A percentile compares a stretch with the other conserved stretches of the same genome.
These are phyloP conservation scores for Blakeslea trispora DNA, from an alignment of 371 early-diverging fungal genomes.

Conservation along the genomic window DNA sequence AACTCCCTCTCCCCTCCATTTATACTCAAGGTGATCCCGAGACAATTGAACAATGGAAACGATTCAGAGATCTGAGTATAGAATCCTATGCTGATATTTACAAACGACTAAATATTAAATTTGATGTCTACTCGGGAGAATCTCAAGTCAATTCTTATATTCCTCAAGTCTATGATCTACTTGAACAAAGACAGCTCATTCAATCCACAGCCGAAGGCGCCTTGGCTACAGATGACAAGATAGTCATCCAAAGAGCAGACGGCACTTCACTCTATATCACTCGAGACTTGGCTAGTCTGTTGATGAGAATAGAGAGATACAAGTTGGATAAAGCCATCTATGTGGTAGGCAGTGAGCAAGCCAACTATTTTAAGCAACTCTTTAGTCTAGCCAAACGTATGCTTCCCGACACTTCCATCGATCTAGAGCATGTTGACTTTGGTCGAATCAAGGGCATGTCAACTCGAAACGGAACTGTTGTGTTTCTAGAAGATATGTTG, in stretches of 20 bases:
- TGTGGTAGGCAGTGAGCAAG: conserved; percentile 93
- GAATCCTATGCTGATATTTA: conserved; percentile 86
- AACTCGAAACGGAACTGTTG: conserved; percentile 94
- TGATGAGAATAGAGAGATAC: conserved; percentile 78
- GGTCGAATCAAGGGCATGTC: conserved; percentile 97
- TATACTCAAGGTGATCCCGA: conserved; percentile 65
- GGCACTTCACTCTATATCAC: conserved; percentile 96
- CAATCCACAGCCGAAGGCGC: conserved; percentile 68
- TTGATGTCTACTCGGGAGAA: conserved; percentile 98
- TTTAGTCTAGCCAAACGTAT: conserved; percentile 81
- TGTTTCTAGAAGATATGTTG: conserved; percentile 97
- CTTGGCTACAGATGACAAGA: conserved; percentile 73
- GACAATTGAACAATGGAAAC: conserved; percentile 80
- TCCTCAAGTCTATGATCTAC: conserved; percentile 62
- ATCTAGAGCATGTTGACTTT: conserved; percentile 82
- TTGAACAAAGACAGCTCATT: conserved; percentile 51
- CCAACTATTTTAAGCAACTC: conserved; percentile 89
- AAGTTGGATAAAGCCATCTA: conserved; percentile 83
- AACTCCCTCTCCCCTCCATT: background rate
- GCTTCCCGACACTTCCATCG: background rate
- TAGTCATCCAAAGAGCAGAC: conserved; percentile 83
- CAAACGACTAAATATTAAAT: conserved; percentile 83
- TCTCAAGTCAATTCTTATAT: conserved; percentile 81
- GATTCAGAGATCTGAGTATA: conserved; percentile 89
- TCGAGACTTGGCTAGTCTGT: conserved; percentile 93